A percentile compares a stretch with the other conserved stretches of the same genome.
phyloP scores from a whole-genome alignment of 805 yeast genomes.

The Candida yuanshanica region DNA sequence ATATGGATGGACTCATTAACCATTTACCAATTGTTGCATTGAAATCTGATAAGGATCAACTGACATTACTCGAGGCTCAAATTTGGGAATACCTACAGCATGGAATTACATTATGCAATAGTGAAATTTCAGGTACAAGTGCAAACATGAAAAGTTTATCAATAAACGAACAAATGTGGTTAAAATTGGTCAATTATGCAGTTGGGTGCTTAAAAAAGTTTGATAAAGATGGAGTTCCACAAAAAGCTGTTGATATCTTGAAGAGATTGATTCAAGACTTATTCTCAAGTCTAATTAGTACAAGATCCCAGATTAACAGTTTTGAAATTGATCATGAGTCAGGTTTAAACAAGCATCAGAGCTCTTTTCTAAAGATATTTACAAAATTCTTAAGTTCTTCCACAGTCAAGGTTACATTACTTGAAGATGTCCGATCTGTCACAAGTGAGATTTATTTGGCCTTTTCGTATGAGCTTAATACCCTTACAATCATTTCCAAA shows the following conservation, averaged over 20 bases:
- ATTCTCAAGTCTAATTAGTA: constrained; percentile 34
- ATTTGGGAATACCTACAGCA: constrained; percentile 31
- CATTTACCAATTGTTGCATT: constrained; percentile 8
- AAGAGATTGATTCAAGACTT: constrained; percentile 37
- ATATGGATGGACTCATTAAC: constrained; percentile 11
- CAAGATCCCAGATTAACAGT: constrained; percentile 21
- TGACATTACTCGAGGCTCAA: constrained; percentile 20
- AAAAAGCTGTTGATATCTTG: constrained; percentile 26
- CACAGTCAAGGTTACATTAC: constrained; percentile 40
- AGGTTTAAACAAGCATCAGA: constrained; percentile 16
- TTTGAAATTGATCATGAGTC: constrained; percentile 11
- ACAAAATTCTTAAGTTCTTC: constrained; percentile 48
- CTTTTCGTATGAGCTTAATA: constrained; percentile 56
- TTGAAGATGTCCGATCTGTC: constrained; percentile 55
- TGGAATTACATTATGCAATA: constrained; percentile 29
- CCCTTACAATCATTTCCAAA: constrained; percentile 44
- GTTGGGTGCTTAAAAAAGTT: constrained; percentile 29
- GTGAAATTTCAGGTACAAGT: constrained; percentile 9
- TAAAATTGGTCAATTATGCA: constrained; percentile 33
- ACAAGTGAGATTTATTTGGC: constrained; percentile 60
- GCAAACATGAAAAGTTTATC: constrained; percentile 15
- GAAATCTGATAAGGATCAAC: constrained; percentile 10
- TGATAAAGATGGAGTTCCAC: constrained; percentile 11
- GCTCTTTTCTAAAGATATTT: constrained; percentile 50
- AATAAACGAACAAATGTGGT: constrained; percentile 32